Base-by-base conservation (phyloP, 2,329 filamentous ascomycete species). In the Sordariomycetes sp. region DNA sequence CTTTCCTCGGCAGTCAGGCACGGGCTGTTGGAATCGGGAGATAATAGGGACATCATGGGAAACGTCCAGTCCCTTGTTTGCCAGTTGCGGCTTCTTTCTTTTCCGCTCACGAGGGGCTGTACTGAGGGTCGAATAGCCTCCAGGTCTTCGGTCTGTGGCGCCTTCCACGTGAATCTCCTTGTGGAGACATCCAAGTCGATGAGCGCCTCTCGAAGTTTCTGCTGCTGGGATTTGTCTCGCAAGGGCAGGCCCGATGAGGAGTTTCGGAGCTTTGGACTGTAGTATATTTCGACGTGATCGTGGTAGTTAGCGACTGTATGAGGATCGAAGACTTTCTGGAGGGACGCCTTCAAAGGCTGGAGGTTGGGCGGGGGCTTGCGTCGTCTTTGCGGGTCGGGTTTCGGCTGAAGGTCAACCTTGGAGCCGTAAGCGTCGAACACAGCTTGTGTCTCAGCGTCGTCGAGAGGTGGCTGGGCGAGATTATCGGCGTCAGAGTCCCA, bases 401-500 rank as follows among this genome's bases (percentile, higher is more conserved):
- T 81, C 20, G 79, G 77, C 13, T 70, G 69, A 64, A 56, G 10
- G 48, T 56, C 55, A 48, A 84, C 76, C 52, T 75, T 72, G 17
- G 76, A 75, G 4, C 81, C 82, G 60, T 85, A 82, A 13, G 78
- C 79, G 60, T 85, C 80, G 62, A 76, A 80, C 3, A 85, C 78
- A 52, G 81, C 80, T 63, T 82, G 77, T 0, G 76, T 75, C 62
- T 80, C 79, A 22, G 76, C 72, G 55, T 74, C 72, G 59, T 75
- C 71, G 58, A 80, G 72, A 10, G 82, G 72, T 57, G 78, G 73
- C 62, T 79, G 74, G 62, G 84, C 82, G 61, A 85, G 84, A 20
- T 76, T 79, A n/a, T 79, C 73, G 0, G 82, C 84, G 63, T 79
- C 83, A 61, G 86, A 86, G 60, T 85, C 85, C 82, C 82, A 86